phyloP scores from a whole-genome alignment of 495 filamentous ascomycete species.

The Margaritispora aquatica region DNA sequence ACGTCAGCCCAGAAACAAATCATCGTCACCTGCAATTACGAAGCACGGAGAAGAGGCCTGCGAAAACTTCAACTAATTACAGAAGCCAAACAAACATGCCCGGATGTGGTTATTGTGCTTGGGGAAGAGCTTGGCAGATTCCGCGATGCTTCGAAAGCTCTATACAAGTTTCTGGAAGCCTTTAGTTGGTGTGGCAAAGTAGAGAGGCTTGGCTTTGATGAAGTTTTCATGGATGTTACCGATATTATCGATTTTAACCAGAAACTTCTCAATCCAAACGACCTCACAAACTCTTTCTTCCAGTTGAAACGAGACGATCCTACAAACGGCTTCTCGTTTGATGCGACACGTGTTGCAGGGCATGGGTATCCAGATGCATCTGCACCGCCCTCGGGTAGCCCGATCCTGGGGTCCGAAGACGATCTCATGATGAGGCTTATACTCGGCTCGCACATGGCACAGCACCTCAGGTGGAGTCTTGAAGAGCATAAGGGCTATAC shows the following conservation, averaged over 20 bases:
- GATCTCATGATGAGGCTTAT: conserved; percentile 48
- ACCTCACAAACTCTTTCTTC: conserved; percentile 68
- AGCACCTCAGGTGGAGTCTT: conserved; percentile 61
- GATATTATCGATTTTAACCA: conserved; percentile 80
- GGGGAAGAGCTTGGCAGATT: conserved; percentile 86
- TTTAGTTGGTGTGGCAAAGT: conserved; percentile 70
- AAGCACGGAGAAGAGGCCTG: conserved; percentile 68
- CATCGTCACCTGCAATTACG: conserved; percentile 93
- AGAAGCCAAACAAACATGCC: conserved; percentile 74
- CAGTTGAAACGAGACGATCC: conserved; percentile 69
- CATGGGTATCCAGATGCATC: conserved; percentile 42
- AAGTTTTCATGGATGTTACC: conserved; percentile 70
- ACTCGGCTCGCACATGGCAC: conserved; percentile 69
- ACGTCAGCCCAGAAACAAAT: conserved; percentile 62
- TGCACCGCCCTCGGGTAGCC: conserved; percentile 9
- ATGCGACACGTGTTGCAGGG: conserved; percentile 58
- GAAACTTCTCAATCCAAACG: conserved; percentile 58
- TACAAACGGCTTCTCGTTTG: conserved; percentile 69
- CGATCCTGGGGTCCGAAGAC: neutral
- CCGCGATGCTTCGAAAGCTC: conserved; percentile 74
- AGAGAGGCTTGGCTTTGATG: conserved; percentile 83
- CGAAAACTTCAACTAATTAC: conserved; percentile 77
- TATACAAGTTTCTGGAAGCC: conserved; percentile 61
- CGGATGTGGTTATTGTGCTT: conserved; percentile 76
- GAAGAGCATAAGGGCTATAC: conserved; percentile 80